Percentiles rank a stretch among this genome's conserved stretches.
These are phyloP conservation scores for Botrytis porri DNA, from an alignment of 2,329 filamentous ascomycete species.

Conservation along the genomic window DNA sequence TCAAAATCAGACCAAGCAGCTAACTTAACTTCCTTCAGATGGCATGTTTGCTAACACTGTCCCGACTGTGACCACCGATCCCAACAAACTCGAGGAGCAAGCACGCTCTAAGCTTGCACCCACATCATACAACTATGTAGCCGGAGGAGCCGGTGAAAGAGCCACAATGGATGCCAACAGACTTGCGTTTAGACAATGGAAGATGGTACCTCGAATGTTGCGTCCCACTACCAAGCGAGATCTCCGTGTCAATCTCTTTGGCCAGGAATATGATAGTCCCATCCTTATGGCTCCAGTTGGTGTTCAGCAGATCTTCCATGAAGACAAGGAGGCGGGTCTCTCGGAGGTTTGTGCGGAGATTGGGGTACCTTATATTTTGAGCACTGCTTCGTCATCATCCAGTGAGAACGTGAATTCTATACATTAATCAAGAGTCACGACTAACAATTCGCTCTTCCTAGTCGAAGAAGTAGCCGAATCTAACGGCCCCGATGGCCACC, in stretches of 20 bases:
- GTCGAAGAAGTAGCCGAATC: slow-evolving; percentile 66
- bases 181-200: slow-evolving; percentile 62
- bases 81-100: slow-evolving; percentile 54
- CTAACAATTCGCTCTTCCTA: slow-evolving; percentile 40
- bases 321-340: slow-evolving; percentile 61
- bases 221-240: slow-evolving; percentile 39
- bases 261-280: slow-evolving; percentile 47
- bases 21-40: slow-evolving; percentile 30
- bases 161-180: slow-evolving; percentile 63
- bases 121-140: slow-evolving; percentile 57
- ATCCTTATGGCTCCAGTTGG: slow-evolving; percentile 66
- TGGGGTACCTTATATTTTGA: slow-evolving; percentile 63
- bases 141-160: slow-evolving; percentile 59
- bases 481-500: slow-evolving; percentile 49
- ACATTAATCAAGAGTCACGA: neutral
- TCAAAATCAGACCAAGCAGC: neutral
- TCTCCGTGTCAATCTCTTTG: slow-evolving; percentile 48
- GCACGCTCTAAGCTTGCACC: slow-evolving; percentile 48
- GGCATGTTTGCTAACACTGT: slow-evolving; percentile 49
- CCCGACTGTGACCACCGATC: slow-evolving; percentile 57
- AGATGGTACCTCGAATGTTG: slow-evolving; percentile 59
- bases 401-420: neutral
- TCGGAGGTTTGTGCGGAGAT: slow-evolving; percentile 60
- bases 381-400: slow-evolving; percentile 53
- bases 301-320: slow-evolving; percentile 65